Evolutionary conservation across 352 stramenopile genomes (phyloP), one percentile per base, ranked within the genome.

Genomic region (Phytophthora pisi): DNA sequence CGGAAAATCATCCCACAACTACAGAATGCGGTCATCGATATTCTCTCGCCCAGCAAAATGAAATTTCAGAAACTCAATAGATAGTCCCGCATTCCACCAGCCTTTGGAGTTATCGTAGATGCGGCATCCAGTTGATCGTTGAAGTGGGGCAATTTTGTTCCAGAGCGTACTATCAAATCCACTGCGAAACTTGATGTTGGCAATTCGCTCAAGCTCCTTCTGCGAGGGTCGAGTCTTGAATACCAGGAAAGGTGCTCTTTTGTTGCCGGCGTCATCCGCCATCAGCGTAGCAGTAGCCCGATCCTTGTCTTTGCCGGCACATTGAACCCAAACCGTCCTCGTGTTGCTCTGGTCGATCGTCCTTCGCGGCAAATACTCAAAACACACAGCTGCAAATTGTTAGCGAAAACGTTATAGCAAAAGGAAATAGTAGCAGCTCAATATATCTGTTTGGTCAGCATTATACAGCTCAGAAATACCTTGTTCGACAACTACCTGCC

Each of bases 381-480:
- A 69, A 11, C 47, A 64, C 1, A 73, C 47, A 51, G 52, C 34
- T 62, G 40, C 1, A 36, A 54, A 49, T 23, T 16, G 34, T 65
- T 26, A 36, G 49, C 9, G 26, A 54, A 49, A 50, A 42, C 36
- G 42, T n/a, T 26, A 31, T 40, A 40, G 11, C 24, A 58, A 18
- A 54, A 13, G 0, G 2, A 4, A 38, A 15, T 38, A 13, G 11
- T 15, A 36, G 7, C 7, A 36, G 30, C 30, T 9, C 3, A 36
- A 10, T 36, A 36, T 58, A 69, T n/a, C 59, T 16, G 66, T 74
- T 69, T 70, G 54, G 30, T 62, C 50, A 30, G 60, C 55, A 54
- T 66, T 61, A 42, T 42, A 61, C 0, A 70, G 9, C 15, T 65
- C 2, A 13, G 46, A 47, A 16, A 65, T 60, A 4, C 24, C 36